phyloP scores from a whole-genome alignment of 495 filamentous ascomycete genomes.

The Aspergillus diversus region DNA sequence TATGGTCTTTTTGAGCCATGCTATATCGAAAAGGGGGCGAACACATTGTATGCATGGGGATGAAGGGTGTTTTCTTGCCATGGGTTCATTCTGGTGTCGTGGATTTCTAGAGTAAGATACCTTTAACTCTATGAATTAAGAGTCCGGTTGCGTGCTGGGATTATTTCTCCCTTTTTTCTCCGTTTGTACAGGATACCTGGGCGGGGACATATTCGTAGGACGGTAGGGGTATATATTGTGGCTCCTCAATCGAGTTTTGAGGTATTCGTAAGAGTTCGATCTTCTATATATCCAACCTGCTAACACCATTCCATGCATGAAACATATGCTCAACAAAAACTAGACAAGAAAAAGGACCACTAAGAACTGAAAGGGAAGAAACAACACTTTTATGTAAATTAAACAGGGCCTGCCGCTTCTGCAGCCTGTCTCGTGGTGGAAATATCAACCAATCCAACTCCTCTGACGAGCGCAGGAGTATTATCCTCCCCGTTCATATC shows the following conservation, averaged over 20 bases:
- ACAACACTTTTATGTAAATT: constrained; percentile 62
- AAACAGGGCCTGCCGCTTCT: constrained; percentile 82
- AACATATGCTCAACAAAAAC: constrained; percentile 58
- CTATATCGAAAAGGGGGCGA: background rate
- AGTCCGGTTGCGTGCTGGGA: no score
- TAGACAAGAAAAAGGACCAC: constrained; percentile 61
- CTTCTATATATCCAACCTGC: background rate
- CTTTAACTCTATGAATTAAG: no score
- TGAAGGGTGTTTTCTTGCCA: no score
- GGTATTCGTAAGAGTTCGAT: background rate
- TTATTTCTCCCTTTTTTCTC: no score
- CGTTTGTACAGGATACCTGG: no score
- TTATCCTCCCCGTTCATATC: constrained; percentile 24
- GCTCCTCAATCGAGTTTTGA: no score
- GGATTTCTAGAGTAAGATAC: no score
- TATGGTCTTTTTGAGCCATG: background rate
- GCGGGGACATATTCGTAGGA: no score
- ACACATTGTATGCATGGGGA: no score
- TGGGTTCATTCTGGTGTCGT: no score
- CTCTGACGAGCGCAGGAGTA: constrained; percentile 24
- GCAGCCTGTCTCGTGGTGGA: constrained; percentile 57
- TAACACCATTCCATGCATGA: constrained; percentile 5
- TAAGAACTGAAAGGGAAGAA: background rate
- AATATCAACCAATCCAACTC: constrained; percentile 30
- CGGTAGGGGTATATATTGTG: no score